Evolutionary conservation across 225 moss, liverwort and hornwort genomes (phyloP), one percentile per base, ranked within the genome.

Genomic region (Marchantia polymorpha): DNA sequence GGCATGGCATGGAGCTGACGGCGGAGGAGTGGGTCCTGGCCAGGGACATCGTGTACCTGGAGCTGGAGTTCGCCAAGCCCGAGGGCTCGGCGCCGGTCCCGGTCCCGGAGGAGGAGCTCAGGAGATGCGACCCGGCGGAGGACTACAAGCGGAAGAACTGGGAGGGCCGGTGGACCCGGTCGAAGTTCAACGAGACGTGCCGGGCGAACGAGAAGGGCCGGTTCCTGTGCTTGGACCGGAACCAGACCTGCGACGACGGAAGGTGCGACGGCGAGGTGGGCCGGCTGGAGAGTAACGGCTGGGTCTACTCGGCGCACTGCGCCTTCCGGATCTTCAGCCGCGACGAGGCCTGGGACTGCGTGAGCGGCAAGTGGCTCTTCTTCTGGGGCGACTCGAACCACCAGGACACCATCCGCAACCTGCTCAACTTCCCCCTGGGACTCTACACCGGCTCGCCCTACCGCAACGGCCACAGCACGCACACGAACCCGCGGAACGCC

Each of bases 291-390:
- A 87, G 86, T 79, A 87, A 83, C 39, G 86, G 86, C 4, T 87
- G 86, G 86, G 86, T 87, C 7, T 87, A 87, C 64, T 83, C 83
- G 7, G 78, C 84, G 8, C 86, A 87, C 72, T 87, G 86, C 50
- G 61, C 61, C 26, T 84, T 83, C 78, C 69, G 78, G 48, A 83
- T 87, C 22, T 87, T 78, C 75, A 68, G 49, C 3, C 50, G 25
- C 4, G 81, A 84, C 30, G 81, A 81, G 60, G 86, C 84, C 15
- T 87, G 86, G 86, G 71, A 59, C 29, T 81, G 84, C 61, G 60
- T 84, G 64, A 53, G 51, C 23, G 73, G 78, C 31, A 81, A 74
- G 31, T 84, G 84, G 84, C 63, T 64, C 23, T 78, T 84, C 73
- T 84, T 77, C 73, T 84, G 84, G 84, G 81, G 84, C 8, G 84